Evolutionary conservation across 2,329 filamentous ascomycete species (phyloP), one percentile per base, ranked within the genome.

Genomic region (Zopfia rhizophila): DNA sequence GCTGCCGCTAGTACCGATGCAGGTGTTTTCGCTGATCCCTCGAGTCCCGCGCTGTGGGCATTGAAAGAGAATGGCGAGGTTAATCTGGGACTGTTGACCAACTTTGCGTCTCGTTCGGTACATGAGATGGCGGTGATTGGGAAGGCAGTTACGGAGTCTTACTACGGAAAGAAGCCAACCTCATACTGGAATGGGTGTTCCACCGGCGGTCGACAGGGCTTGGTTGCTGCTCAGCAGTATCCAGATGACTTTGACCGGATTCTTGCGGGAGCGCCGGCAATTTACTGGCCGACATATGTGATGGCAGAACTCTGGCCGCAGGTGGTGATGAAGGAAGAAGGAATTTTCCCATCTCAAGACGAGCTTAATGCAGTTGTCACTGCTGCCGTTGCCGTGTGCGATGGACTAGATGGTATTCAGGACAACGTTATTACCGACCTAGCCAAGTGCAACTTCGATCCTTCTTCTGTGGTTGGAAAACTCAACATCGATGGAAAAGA

Each of bases 111-210:
- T 10, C 36, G 36, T 16, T 38, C 36, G 6, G n/a, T 25, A 6
- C 19, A 38, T 16, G 36, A 38, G 5, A 14, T 27, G 19, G 16
- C 36, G 7, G 12, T 38, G 6, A 6, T 27, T 13, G 36, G 36
- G 7, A 31, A 31, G 14, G 7, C 29, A 7, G 7, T 31, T 14
- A 10, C 29, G 14, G 14, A 16, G 14, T 7, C 7, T 7, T 31
- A 12, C 16, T 31, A 31, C 29, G 14, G 14, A 7, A 31, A 14
- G 29, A 16, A 31, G 14, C 14, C 14, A 0, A 63, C 68, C 31
- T 68, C 65, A 12, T 70, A 70, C 41, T 71, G 63, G 62, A 65
- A 61, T 14, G 69, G 61, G 35, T 72, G 69, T 36, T 70, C 66
- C 1, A 60, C 59, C 41, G 68, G 65, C 44, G 55, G 66, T 19